Evolutionary conservation across 2,329 filamentous ascomycete species (phyloP).

Genomic region (Fusarium sp.): DNA sequence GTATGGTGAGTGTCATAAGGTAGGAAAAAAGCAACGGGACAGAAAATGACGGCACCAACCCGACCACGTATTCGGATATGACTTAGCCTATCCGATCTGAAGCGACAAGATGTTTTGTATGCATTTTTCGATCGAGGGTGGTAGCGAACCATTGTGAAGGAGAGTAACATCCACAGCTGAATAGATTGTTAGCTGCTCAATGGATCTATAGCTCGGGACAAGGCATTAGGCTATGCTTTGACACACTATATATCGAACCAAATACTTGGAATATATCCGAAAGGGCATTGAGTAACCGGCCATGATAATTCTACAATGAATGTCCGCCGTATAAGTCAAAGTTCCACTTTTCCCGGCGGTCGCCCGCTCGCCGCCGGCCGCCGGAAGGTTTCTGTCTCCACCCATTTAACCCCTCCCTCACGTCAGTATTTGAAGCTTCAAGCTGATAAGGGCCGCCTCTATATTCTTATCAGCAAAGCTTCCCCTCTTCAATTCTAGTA

Average conservation of each 20-base stretch:
- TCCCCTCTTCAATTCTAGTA: conserved; percentile 12
- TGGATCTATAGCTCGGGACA: neutral
- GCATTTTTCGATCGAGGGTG: too few relatives aligned
- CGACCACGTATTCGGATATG: rapidly evolving
- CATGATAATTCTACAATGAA: neutral
- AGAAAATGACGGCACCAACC: neutral
- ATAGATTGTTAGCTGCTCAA: neutral
- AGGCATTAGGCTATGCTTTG: too few relatives aligned
- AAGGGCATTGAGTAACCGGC: neutral
- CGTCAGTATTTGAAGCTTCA: conserved; percentile 28
- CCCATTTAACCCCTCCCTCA: conserved; percentile 29
- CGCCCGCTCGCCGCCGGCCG: conserved; percentile 13
- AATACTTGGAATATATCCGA: too few relatives aligned
- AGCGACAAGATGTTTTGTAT: too few relatives aligned
- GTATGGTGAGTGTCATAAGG: neutral
- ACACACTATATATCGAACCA: too few relatives aligned
- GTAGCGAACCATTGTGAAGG: too few relatives aligned
- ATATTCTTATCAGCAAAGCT: conserved; percentile 21
- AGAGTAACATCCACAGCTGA: too few relatives aligned
- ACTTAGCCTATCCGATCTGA: too few relatives aligned
- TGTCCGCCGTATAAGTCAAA: neutral
- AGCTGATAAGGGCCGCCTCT: conserved; percentile 27
- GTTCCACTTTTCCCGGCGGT: conserved; percentile 22
- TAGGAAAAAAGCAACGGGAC: rapidly evolving
- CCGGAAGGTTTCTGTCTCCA: conserved; percentile 1